A percentile compares a stretch with the other conserved stretches of the same genome.
Conservation (phyloP, 2,329 filamentous ascomycete species). For the Sordariomycetes sp. region DNA sequence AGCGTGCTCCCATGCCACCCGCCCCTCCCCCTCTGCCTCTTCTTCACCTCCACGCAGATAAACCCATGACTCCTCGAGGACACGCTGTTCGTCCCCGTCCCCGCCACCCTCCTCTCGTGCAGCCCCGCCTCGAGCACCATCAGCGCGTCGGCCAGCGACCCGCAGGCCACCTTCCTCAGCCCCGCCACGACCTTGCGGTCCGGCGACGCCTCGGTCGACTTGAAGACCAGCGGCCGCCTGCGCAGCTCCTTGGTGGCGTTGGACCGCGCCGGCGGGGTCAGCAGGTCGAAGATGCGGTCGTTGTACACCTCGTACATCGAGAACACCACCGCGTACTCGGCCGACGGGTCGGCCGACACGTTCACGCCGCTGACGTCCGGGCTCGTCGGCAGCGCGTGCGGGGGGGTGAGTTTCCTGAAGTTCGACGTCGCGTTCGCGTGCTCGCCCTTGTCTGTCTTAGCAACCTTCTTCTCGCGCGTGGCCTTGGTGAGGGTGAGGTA, state of each 20-base stretch:
- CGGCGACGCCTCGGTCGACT: constrained; percentile 75
- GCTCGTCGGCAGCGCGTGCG: constrained; percentile 61
- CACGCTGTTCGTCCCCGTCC: constrained; percentile 86
- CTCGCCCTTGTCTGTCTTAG: constrained; percentile 36
- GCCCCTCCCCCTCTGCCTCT: constrained; percentile 34
- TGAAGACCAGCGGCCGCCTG: constrained; percentile 81
- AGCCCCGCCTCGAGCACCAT: constrained; percentile 85
- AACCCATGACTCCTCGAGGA: constrained; percentile 92
- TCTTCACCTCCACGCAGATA: constrained; percentile 92
- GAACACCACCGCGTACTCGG: constrained; percentile 79
- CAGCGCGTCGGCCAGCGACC: constrained; percentile 70
- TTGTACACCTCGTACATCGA: constrained; percentile 99
- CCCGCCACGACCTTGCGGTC: constrained; percentile 94
- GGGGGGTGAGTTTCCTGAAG: constrained; percentile 52
- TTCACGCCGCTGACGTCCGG: constrained; percentile 66
- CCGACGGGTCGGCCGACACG: constrained; percentile 53
- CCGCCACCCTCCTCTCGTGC: constrained; percentile 75
- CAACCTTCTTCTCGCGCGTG: constrained; percentile 26
- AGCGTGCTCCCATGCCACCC: constrained; percentile 67
- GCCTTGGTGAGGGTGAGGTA: constrained; percentile 35
- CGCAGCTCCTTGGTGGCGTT: constrained; percentile 57
- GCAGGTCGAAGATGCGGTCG: constrained; percentile 89
- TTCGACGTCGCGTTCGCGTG: constrained; percentile 30
- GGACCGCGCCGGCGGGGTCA: constrained; percentile 53
- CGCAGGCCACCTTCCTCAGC: constrained; percentile 80